A percentile compares a stretch with the other conserved stretches of the same genome.
These are phyloP conservation scores for Russula earlei DNA, from an alignment of 768 basidiomycete species.

Conservation along the genomic window DNA sequence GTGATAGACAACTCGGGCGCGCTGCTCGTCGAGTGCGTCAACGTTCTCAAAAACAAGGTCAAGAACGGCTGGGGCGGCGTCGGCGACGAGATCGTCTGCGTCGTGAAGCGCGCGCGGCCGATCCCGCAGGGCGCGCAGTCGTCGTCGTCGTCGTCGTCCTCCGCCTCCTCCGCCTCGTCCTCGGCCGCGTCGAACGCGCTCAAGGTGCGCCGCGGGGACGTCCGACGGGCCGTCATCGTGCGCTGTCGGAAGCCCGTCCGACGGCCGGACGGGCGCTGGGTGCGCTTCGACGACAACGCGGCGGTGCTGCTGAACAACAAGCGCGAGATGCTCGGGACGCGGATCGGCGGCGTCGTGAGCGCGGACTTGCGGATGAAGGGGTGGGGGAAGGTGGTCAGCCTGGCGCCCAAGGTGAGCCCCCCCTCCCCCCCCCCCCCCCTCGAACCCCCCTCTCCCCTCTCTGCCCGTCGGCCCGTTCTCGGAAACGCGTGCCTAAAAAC, in stretches of 20 bases:
- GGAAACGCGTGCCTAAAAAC: not conserved
- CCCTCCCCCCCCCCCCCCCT: not conserved
- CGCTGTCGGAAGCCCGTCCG: conserved; percentile 81
- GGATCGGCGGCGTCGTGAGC: conserved; percentile 89
- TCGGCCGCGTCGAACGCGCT: conserved; percentile 61
- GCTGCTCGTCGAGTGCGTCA: conserved; percentile 89
- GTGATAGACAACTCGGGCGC: conserved; percentile 98
- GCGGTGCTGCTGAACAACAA: conserved; percentile 92
- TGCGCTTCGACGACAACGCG: conserved; percentile 96
- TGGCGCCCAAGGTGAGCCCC: conserved; percentile 73
- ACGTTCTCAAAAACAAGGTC: conserved; percentile 91
- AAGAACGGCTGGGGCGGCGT: conserved; percentile 90
- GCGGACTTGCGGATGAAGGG: conserved; percentile 85
- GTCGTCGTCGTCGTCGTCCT: no score
- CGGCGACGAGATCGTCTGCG: conserved; percentile 93
- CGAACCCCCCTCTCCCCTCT: not conserved
- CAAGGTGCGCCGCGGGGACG: conserved; percentile 89
- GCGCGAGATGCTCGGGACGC: conserved; percentile 89
- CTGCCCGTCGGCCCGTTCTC: not conserved
- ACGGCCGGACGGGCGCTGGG: conserved; percentile 77
- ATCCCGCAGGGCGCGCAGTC: conserved; percentile 50
- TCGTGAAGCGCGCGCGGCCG: conserved; percentile 86
- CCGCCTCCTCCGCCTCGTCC: no score
- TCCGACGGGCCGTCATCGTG: conserved; percentile 92
- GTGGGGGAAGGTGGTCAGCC: conserved; percentile 88